Base-by-base conservation (phyloP, 305 asterid genomes). In the Fraxinus latifolia region DNA sequence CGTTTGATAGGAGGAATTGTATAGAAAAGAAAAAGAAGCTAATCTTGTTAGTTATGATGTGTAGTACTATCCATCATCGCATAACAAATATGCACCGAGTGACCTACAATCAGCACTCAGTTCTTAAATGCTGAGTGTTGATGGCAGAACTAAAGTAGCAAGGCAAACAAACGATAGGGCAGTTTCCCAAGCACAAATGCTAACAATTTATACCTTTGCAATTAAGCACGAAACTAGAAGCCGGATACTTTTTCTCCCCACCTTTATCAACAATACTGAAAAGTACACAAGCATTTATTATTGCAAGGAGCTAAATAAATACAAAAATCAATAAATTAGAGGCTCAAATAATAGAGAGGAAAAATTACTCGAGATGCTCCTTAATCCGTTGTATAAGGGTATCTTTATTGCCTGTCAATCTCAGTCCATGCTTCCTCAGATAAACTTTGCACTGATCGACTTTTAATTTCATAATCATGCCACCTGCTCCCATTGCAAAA, bases 391-490 rank as follows among this genome's bases (percentile, higher is more conserved):
- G 89, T 71, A 91, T 88, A 9, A 95, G 89, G 33, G 81, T 87
- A 17, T 88, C 94, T 79, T 93, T 95, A 55, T 80, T 93, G 50
- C 99, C 99, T 31, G 97, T 87, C 90, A 95, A 86, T 90, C 98
- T 92, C 82, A 93, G 84, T 47, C 89, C 95, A 85, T 93, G 92
- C 82, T 91, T 91, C 89, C 95, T 90, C 36, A 93, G 82, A 86
- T 95, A 95, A 83, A 93, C 76, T 90, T 93, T 95, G 86, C 98
- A 95, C 27, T 95, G 90, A 7, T 95, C 97, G 77, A 95, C 91
- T 85, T 93, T 95, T 89, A 95, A 81, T 65, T 72, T 93, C 83
- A 90, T 90, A 84, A 93, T 79, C 77, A 79, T 81, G 23, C 97
- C 96, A 82, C 23, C 97, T 93, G 90, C 23, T 17, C 81, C 65